These are phyloP conservation scores for Pseudocercospora eumusae DNA, from an alignment of 2,329 filamentous ascomycete species.

Conservation along the genomic window DNA sequence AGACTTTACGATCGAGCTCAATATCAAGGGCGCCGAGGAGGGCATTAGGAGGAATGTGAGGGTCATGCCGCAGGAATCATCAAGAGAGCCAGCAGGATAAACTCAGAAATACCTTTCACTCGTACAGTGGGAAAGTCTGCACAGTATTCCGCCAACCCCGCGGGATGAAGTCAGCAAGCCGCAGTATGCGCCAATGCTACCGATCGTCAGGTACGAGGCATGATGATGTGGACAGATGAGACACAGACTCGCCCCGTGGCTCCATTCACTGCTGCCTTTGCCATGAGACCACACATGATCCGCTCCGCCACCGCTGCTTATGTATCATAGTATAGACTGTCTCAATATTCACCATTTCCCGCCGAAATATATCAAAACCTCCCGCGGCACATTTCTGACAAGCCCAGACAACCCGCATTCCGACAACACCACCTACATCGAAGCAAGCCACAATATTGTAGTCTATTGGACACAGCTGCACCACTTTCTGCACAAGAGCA, in stretches of 20 bases:
- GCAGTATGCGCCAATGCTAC: not conserved
- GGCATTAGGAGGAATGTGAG: slow-evolving; percentile 46
- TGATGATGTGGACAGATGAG: slow-evolving; percentile 4
- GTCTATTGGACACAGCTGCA: not conserved
- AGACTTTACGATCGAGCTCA: slow-evolving; percentile 55
- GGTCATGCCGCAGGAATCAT: slow-evolving; percentile 43
- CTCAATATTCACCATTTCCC: not conserved
- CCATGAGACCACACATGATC: slow-evolving; percentile 3
- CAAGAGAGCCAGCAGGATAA: not conserved
- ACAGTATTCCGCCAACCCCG: not conserved
- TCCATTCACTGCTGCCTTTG: slow-evolving; percentile 11
- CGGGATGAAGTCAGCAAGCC: slow-evolving; percentile 3
- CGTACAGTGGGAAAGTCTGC: not conserved
- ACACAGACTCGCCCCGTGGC: slow-evolving; percentile 2
- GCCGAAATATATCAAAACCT: not conserved
- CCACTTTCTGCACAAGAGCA: not conserved
- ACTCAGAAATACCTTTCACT: not conserved
- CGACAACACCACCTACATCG: not conserved
- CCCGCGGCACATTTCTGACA: not conserved
- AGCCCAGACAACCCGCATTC: not conserved
- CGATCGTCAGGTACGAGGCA: slow-evolving; percentile 6
- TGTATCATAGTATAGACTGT: slow-evolving; percentile 6
- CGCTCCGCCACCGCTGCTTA: slow-evolving; percentile 8
- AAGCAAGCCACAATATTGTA: not conserved
- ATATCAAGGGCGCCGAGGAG: slow-evolving; percentile 50